A percentile compares a stretch with the other conserved stretches of the same genome.
Evolutionary conservation across 148 eudicot genomes (phyloP).

Genomic region (Rhododendron henanense): DNA sequence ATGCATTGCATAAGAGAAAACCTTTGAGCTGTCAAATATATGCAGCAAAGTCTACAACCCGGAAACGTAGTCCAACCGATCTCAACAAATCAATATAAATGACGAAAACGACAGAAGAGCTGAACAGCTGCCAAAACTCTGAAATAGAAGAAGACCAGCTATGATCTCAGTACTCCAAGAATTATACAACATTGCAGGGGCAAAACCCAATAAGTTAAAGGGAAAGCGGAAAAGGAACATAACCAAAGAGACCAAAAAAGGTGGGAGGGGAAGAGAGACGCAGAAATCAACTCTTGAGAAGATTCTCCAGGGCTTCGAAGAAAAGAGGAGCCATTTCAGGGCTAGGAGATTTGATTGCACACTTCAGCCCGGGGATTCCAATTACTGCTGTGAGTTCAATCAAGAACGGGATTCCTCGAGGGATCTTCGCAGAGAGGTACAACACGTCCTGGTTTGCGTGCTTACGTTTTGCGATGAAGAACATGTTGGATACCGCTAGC

Average conservation of each 20-base stretch:
- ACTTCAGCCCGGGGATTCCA: constrained; percentile 79
- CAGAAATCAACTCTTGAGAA: constrained; percentile 48
- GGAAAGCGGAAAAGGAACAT: not conserved
- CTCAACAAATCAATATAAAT: not conserved
- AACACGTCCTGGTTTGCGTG: constrained; percentile 83
- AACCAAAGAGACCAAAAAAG: not conserved
- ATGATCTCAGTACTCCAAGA: not conserved
- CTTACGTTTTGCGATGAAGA: constrained; percentile 91
- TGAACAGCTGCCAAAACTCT: not conserved
- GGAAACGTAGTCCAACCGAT: not conserved
- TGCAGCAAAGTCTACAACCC: not conserved
- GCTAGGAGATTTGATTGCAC: constrained; percentile 82
- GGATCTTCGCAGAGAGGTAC: constrained; percentile 90
- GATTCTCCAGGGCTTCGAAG: constrained; percentile 75
- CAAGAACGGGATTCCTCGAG: constrained; percentile 81
- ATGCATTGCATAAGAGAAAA: not conserved
- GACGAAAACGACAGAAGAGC: not conserved
- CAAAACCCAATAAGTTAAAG: not conserved
- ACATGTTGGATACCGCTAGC: constrained; percentile 75
- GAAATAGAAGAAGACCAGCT: not conserved
- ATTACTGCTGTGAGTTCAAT: constrained; percentile 78
- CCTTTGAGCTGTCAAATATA: not conserved
- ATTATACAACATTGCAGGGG: constrained; percentile 7
- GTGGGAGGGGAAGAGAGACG: not conserved
- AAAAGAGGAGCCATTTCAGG: constrained; percentile 92